Evolutionary conservation across 768 basidiomycete species (phyloP).

Genomic region (Galerina sulciceps): DNA sequence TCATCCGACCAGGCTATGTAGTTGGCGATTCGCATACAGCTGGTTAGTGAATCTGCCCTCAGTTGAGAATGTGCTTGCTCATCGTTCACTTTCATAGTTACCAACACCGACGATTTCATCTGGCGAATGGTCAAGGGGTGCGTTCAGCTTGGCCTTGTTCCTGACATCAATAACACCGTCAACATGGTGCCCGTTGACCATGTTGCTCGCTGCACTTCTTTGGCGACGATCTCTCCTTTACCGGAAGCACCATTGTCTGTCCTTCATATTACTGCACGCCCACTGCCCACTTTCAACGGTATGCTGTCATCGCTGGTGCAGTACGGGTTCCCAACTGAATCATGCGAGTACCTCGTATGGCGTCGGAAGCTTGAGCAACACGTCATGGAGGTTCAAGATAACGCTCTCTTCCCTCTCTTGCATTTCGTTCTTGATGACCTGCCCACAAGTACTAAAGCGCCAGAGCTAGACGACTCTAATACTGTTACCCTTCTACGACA

Average conservation of each 20-base stretch:
- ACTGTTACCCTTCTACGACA: slow-evolving; percentile 65
- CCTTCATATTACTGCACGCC: slow-evolving; percentile 84
- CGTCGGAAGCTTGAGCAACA: slow-evolving; percentile 91
- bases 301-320: slow-evolving; percentile 72
- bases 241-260: slow-evolving; percentile 55
- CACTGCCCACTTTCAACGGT: slow-evolving; percentile 87
- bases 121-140: slow-evolving; percentile 99
- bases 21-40: slow-evolving; percentile 90
- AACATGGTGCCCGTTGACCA: slow-evolving; percentile 99
- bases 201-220: slow-evolving; percentile 81
- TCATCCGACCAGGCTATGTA: slow-evolving; percentile 93
- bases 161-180: slow-evolving; percentile 97
- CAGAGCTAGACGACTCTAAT: slow-evolving; percentile 87
- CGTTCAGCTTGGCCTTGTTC: slow-evolving; percentile 93
- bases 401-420: slow-evolving; percentile 94
- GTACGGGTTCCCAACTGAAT: slow-evolving; percentile 81
- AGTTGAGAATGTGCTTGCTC: not conserved
- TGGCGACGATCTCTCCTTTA: slow-evolving; percentile 71
- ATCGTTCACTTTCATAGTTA: slow-evolving; percentile 56
- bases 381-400: slow-evolving; percentile 93
- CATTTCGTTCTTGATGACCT: slow-evolving; percentile 98
- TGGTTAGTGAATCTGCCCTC: slow-evolving; percentile 50
- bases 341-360: slow-evolving; percentile 92
- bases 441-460: slow-evolving; percentile 94
- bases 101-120: slow-evolving; percentile 98